Evolutionary conservation across 179 eudicot species (phyloP), one percentile per base, ranked within the genome.

Genomic region (Nepenthes alata): DNA sequence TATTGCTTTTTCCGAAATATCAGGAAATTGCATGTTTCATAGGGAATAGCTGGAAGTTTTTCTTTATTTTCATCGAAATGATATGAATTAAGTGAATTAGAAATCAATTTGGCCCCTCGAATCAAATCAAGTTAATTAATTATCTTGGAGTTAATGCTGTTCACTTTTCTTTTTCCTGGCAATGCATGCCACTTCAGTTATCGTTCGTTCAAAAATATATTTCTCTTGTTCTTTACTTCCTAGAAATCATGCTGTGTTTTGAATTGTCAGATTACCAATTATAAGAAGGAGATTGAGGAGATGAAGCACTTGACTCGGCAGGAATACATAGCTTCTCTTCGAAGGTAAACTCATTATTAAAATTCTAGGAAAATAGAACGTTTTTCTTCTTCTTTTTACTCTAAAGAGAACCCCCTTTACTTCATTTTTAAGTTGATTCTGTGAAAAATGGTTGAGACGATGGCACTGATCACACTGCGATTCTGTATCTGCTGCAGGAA

Each of bases 281-380:
- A 83, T 38, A 83, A 83, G 57, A 80, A 80, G 69, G 88, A 80
- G 61, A 6, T 80, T 0, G 88, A 83, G 50, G 88, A 83, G 57
- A 83, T 83, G 88, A 83, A 80, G 70, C 67, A 77, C 73, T 80
- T 83, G 88, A 83, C 88, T 2, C 75, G 88, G 65, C 88, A 83
- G 60, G 88, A 83, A 45, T 80, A 67, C 34, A 74, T 83, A 13
- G 88, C 88, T 58, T 75, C 84, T 8, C 73, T 83, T 58, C 63
- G 88, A 71, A 77, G 88, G 88, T 83, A 71, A 11, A 1, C 25
- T 25, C 25, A 25, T 1, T 25, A 25, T 25, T 25, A 1, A 25
- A 25, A 25, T 25, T 25, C 25, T 25, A 25, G 25, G 25, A 25
- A 25, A 25, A 25, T 25, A 25, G 4, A 50, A 50, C 53, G 1